Evolutionary conservation across 805 yeast species (phyloP), one percentile per base, ranked within the genome.

Genomic region (Kuraishia cidri): DNA sequence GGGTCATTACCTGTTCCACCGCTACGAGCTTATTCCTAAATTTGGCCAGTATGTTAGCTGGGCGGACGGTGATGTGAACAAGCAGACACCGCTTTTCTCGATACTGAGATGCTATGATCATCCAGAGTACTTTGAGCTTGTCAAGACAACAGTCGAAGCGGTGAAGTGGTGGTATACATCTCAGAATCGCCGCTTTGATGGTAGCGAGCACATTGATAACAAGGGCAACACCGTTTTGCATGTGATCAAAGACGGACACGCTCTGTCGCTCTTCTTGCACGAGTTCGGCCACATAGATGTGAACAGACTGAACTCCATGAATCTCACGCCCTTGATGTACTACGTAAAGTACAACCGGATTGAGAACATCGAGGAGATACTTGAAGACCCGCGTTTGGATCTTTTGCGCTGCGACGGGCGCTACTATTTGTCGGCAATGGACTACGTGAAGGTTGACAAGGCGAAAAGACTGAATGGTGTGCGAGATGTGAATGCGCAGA

Each of bases 91-190:
- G 0, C 56, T 90, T 7, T 74, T 81, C 52, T 69, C 85, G 2
- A 55, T 84, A 3, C 75, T 85, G 41, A 58, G 95, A 34, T 75
- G 87, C 41, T 88, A 88, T 53, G 96, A 87, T 50, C 87, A 82
- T 41, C 58, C 71, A 0, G 54, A 74, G 22, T 88, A 87, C 50
- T 48, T 60, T 2, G 46, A 47, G 3, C 47, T 84, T 43, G 55
- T 84, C 4, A 31, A 42, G 12, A 52, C 47, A 9, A 72, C 75
- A 0, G 64, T 80, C 33, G 40, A 47, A 1, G 56, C 64, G 11
- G 74, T 71, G 1, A 40, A 46, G 3, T 41, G 48, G 16, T 72
- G 77, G 69, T 69, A 69, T 35, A 18, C 27, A 5, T 35, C 31
- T 0, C 50, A 56, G 20, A 35, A 42, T 3, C 44, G 47, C 4